Percentiles rank a stretch among this genome's conserved stretches.
Conservation (phyloP, 805 yeast genomes). For the Metschnikowia lunata region DNA sequence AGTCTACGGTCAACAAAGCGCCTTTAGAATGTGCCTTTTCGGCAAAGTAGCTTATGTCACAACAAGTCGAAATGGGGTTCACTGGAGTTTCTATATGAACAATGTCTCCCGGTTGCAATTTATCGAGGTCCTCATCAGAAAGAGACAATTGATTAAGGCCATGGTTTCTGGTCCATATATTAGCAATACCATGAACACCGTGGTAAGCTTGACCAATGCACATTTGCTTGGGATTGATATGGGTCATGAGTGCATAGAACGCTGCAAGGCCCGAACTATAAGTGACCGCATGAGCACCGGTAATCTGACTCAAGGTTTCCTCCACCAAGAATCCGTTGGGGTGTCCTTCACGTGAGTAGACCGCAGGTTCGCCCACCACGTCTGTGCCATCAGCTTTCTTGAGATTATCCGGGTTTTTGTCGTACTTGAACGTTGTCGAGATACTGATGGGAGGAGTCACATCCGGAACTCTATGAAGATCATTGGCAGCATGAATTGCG, state of each 20-base stretch:
- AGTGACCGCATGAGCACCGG: constrained; percentile 61
- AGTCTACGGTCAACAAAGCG: constrained; percentile 68
- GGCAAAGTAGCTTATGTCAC: constrained; percentile 60
- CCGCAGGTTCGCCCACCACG: constrained; percentile 8
- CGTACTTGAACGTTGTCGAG: constrained; percentile 72
- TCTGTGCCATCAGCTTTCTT: constrained; percentile 34
- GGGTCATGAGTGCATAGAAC: constrained; percentile 66
- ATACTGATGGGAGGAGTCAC: constrained; percentile 80
- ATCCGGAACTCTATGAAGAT: constrained; percentile 51
- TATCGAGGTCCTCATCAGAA: constrained; percentile 36
- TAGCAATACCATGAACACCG: constrained; percentile 72
- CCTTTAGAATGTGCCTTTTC: constrained; percentile 72
- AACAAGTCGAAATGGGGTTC: constrained; percentile 72
- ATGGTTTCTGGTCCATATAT: constrained; percentile 56
- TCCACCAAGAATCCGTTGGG: constrained; percentile 71
- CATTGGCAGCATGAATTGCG: constrained; percentile 69
- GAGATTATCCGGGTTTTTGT: constrained; percentile 53
- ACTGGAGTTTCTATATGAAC: constrained; percentile 86
- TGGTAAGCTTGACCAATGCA: constrained; percentile 81
- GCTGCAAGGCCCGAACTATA: constrained; percentile 83
- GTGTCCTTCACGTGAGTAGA: constrained; percentile 70
- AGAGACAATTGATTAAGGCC: constrained; percentile 45
- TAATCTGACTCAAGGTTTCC: constrained; percentile 52
- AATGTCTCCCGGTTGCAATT: constrained; percentile 63
- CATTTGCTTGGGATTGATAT: constrained; percentile 66